These are phyloP conservation scores for Schrenkiella parvula DNA, from an alignment of 345 rosid species.

Conservation along the genomic window DNA sequence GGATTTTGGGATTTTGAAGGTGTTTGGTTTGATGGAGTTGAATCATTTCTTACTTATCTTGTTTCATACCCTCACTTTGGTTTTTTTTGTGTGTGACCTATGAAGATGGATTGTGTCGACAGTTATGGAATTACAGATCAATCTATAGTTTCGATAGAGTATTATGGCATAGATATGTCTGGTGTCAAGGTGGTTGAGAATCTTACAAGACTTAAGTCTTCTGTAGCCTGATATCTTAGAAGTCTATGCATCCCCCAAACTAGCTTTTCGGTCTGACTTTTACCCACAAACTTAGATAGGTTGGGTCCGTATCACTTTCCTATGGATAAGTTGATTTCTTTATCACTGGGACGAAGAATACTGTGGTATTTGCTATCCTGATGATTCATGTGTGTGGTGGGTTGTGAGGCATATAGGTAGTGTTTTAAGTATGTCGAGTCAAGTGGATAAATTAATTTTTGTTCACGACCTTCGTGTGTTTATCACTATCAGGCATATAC, in stretches of 20 bases:
- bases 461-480: background rate
- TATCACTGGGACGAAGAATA: background rate
- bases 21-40: slow-evolving; percentile 2
- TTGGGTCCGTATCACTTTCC: background rate
- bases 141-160: background rate
- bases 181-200: background rate
- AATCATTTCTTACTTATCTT: slow-evolving; percentile 9
- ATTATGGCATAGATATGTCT: background rate
- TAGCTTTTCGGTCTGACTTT: background rate
- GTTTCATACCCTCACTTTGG: background rate
- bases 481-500: background rate
- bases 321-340: background rate
- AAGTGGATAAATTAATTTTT: slow-evolving; percentile 6
- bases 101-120: background rate
- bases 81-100: background rate
- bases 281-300: background rate
- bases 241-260: background rate
- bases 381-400: background rate
- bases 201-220: background rate
- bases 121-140: background rate
- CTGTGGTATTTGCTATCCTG: background rate
- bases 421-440: background rate
- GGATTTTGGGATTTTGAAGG: background rate
- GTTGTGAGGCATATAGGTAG: background rate
- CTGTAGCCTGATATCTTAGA: background rate